Evolutionary conservation across 805 yeast species (phyloP).

Genomic region (Maudiozyma turicensis): DNA sequence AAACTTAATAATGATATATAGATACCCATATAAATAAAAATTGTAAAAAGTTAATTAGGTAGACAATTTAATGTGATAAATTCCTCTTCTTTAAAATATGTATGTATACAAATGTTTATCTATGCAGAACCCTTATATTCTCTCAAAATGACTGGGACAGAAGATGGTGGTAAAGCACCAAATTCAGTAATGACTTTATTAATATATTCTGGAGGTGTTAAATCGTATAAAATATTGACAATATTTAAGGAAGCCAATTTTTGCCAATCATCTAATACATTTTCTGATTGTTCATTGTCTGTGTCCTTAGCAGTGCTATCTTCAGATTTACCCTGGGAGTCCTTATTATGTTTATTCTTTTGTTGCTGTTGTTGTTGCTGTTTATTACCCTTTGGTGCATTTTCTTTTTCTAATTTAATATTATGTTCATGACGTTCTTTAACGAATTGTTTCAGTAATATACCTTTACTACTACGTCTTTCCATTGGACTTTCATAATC

Average conservation of each 20-base stretch:
- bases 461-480: conserved; percentile 41
- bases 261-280: conserved; percentile 56
- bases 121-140: conserved; percentile 59
- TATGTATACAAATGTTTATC: background rate
- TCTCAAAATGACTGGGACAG: conserved; percentile 92
- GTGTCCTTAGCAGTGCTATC: background rate
- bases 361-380: conserved; percentile 15
- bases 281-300: conserved; percentile 17
- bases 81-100: background rate
- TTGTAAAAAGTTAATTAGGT: too few species aligned
- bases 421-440: conserved; percentile 31
- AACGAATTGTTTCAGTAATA: conserved; percentile 56
- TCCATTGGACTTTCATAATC: conserved; percentile 42
- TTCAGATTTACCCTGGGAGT: conserved; percentile 9
- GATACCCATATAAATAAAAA: too few species aligned
- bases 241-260: conserved; percentile 54
- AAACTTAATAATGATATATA: too few species aligned
- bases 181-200: conserved; percentile 93
- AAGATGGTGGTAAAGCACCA: conserved; percentile 95
- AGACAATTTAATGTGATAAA: background rate
- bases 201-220: conserved; percentile 88
- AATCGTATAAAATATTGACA: conserved; percentile 81
- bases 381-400: conserved; percentile 21
- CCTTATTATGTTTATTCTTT: conserved; percentile 7
- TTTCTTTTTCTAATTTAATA: conserved; percentile 20